Evolutionary conservation across 2,329 filamentous ascomycete species (phyloP).

Genomic region (Trichoderma sp.): DNA sequence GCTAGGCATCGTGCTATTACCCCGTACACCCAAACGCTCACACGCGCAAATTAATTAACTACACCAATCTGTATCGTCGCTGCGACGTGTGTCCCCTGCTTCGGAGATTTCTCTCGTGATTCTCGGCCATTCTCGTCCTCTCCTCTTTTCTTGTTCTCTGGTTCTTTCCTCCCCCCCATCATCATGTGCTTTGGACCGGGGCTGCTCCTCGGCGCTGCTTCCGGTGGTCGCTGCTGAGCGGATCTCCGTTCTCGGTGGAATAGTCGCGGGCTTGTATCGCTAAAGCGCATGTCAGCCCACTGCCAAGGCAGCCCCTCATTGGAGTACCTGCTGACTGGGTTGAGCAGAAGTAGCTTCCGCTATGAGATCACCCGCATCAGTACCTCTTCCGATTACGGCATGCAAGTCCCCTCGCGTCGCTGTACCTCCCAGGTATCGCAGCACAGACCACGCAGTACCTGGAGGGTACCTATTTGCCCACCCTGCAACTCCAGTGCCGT

Average conservation of each 20-base stretch:
- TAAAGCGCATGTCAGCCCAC: constrained; percentile 7
- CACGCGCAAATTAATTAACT: background rate
- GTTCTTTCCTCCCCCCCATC: background rate
- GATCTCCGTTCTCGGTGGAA: constrained; percentile 24
- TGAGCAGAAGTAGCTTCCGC: background rate
- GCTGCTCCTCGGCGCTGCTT: constrained; percentile 17
- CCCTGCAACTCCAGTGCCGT: background rate
- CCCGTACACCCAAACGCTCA: background rate
- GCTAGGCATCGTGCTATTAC: background rate
- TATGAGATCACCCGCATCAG: background rate
- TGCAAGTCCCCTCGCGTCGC: background rate
- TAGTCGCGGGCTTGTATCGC: constrained; percentile 12
- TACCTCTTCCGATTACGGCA: background rate
- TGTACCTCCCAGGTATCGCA: background rate
- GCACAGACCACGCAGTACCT: background rate
- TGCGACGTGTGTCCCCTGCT: background rate
- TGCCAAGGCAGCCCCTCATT: constrained; percentile 11
- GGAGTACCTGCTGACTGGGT: constrained; percentile 3
- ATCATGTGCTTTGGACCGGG: constrained; percentile 9
- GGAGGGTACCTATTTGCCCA: background rate
- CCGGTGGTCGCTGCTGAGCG: constrained; percentile 13
- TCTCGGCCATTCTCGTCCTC: background rate
- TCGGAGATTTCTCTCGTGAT: constrained; percentile 8
- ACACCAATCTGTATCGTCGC: background rate
- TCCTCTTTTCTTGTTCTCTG: background rate